Base-by-base conservation (phyloP, 2,329 filamentous ascomycete species). In the Lasiodiplodia sp. region DNA sequence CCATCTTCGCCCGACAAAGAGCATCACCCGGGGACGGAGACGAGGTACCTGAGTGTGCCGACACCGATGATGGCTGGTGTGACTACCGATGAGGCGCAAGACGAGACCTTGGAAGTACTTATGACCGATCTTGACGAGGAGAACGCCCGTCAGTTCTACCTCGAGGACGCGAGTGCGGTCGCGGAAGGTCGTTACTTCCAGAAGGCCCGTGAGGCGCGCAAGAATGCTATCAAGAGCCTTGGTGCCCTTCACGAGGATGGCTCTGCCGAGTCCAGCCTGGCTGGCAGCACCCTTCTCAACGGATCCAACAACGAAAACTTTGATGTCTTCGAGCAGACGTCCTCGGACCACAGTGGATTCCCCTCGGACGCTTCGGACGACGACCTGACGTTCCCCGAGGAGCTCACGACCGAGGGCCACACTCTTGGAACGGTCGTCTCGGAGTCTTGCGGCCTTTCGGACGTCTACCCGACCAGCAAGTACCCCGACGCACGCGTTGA, bases 401-500 rank as follows among this genome's bases (percentile, higher is more conserved):
- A 93, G 74, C 81, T 96, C 74, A 94, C 92, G 70, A 97, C 94
- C 4, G 95, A 99, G 81, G 96, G 96, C 28, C 96, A 99, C 77
- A 91, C 94, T 18, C 86, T 99, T 56, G 96, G 96, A 60, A 96
- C 93, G 3, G 91, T 97, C 52, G 94, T 99, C 57, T 96, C 95
- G 18, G 92, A 98, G 74, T 86, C 87, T 70, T 98, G 93, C 79
- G 96, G 96, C 63, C 87, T 99, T 58, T 91, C 94, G 21, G 91
- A 94, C 71, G 90, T 99, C 70, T 99, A 98, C 76, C 92, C 96
- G 5, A 89, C 88, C 55, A 89, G 89, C 69, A 91, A 91, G 80
- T 98, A 97, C 78, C 94, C 96, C 0, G 95, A 97, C 74, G 92
- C 96, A 25, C 92, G 93, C 69, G 93, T 99, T 72, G 96, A 99